Evolutionary conservation across 129 eudicot genomes (phyloP).

Genomic region (Escallonia herrerae): DNA sequence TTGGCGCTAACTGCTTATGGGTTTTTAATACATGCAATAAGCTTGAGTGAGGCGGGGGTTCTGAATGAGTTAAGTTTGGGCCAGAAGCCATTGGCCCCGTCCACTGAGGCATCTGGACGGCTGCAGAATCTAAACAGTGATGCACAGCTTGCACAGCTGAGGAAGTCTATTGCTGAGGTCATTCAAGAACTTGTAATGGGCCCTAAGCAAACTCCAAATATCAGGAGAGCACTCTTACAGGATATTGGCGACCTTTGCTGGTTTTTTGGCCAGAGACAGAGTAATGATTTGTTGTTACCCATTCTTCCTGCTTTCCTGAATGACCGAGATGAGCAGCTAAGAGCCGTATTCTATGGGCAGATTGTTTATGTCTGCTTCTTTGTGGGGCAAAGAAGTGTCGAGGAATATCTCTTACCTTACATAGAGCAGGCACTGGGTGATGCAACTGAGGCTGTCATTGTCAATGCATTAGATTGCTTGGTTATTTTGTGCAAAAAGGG

Average conservation of each 20-base stretch:
- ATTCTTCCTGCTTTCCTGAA: slow-evolving; percentile 91
- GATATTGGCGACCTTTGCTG: slow-evolving; percentile 89
- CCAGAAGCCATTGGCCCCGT: slow-evolving; percentile 33
- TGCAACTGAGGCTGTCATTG: slow-evolving; percentile 73
- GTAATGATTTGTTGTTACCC: slow-evolving; percentile 82
- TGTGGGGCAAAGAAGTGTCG: slow-evolving; percentile 96
- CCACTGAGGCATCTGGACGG: slow-evolving; percentile 31
- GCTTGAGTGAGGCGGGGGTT: slow-evolving; percentile 96
- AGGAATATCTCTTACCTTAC: slow-evolving; percentile 91
- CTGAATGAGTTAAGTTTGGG: slow-evolving; percentile 51
- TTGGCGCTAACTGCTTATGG: slow-evolving; percentile 91
- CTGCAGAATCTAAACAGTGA: slow-evolving; percentile 43
- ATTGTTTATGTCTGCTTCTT: slow-evolving; percentile 86
- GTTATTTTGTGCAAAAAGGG: slow-evolving; percentile 64
- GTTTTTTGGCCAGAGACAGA: slow-evolving; percentile 92
- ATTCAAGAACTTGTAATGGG: slow-evolving; percentile 99
- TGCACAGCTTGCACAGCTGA: slow-evolving; percentile 68
- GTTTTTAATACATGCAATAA: slow-evolving; percentile 81
- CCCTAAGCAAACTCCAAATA: slow-evolving; percentile 94
- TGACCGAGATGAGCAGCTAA: slow-evolving; percentile 82
- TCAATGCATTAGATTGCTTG: slow-evolving; percentile 78
- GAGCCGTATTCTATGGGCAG: slow-evolving; percentile 77
- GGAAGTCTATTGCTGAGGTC: slow-evolving; percentile 90
- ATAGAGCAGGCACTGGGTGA: slow-evolving; percentile 93
- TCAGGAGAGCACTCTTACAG: slow-evolving; percentile 85